phyloP scores from a whole-genome alignment of 2,329 filamentous ascomycete genomes.

The Ceratocystis harringtonii region DNA sequence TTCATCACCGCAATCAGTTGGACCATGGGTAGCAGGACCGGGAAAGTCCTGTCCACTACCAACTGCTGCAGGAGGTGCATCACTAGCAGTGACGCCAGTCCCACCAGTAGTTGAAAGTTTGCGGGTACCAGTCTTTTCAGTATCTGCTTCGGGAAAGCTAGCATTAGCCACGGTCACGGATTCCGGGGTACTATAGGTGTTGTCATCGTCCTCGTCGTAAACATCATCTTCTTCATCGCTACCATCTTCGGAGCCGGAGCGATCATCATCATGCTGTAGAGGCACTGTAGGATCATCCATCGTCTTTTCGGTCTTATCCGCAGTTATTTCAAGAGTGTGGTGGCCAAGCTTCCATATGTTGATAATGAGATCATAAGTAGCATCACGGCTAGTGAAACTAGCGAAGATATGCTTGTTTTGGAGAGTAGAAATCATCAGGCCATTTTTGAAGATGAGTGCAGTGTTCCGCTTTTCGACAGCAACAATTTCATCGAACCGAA shows the following conservation, averaged over 20 bases:
- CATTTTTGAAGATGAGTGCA: conserved; percentile 89
- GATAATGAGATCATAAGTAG: conserved; percentile 91
- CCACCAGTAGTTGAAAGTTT: conserved; percentile 48
- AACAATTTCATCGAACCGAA: conserved; percentile 96
- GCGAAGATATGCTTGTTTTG: conserved; percentile 94
- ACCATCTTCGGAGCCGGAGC: conserved; percentile 46
- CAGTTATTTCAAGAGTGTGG: conserved; percentile 78
- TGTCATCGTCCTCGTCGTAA: conserved; percentile 65
- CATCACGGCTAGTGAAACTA: conserved; percentile 84
- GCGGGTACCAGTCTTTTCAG: conserved; percentile 48
- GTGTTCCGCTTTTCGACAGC: conserved; percentile 95
- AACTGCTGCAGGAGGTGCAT: conserved; percentile 27
- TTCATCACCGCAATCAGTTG: conserved; percentile 73
- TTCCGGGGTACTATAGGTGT: conserved; percentile 30
- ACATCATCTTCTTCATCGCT: conserved; percentile 51
- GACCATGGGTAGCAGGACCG: conserved; percentile 63
- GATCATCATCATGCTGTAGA: conserved; percentile 30
- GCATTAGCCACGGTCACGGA: conserved; percentile 26
- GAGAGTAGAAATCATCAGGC: conserved; percentile 87
- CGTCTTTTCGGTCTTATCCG: conserved; percentile 81
- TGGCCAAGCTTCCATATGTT: conserved; percentile 98
- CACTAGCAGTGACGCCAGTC: conserved; percentile 27
- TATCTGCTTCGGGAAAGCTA: conserved; percentile 31
- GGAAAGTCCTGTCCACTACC: conserved; percentile 53
- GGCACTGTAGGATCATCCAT: conserved; percentile 30